Conservation (phyloP, 768 basidiomycete genomes). For the Lentinula boryana region DNA sequence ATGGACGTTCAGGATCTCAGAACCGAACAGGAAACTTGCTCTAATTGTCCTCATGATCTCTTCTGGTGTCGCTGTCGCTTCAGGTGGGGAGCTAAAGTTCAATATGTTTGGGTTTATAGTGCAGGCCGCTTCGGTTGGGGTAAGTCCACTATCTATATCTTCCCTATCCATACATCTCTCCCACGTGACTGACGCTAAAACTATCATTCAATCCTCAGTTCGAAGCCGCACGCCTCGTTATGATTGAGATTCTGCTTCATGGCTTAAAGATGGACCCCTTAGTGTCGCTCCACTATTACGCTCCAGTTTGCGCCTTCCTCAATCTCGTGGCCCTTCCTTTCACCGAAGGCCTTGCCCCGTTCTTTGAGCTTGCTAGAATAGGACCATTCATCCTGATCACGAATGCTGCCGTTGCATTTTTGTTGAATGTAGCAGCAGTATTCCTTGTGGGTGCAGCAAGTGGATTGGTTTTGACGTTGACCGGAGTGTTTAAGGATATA, state of each 20-base stretch:
- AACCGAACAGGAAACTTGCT: conserved; percentile 75
- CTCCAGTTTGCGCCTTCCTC: conserved; percentile 89
- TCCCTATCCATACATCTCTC: neutral
- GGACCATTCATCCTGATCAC: conserved; percentile 69
- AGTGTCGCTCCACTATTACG: conserved; percentile 93
- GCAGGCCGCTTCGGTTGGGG: conserved; percentile 81
- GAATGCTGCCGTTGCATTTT: conserved; percentile 86
- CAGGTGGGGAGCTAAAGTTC: conserved; percentile 84
- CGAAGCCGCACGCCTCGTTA: conserved; percentile 90
- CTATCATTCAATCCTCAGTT: conserved; percentile 42
- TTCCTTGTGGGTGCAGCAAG: conserved; percentile 88
- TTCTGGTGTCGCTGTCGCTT: conserved; percentile 81
- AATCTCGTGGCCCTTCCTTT: conserved; percentile 84
- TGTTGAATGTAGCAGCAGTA: conserved; percentile 88
- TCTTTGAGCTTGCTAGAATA: conserved; percentile 60
- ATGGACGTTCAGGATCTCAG: conserved; percentile 83
- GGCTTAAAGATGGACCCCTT: conserved; percentile 98
- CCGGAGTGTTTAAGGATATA: conserved; percentile 97
- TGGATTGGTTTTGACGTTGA: conserved; percentile 85
- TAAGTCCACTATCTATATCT: conserved; percentile 32
- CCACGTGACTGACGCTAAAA: neutral
- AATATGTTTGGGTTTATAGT: conserved; percentile 82
- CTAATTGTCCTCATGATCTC: conserved; percentile 91
- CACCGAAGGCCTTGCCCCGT: conserved; percentile 87
- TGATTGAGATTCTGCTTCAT: conserved; percentile 93